phyloP scores from a whole-genome alignment of 2,329 filamentous ascomycete species.

The Tympanopsis confertula region DNA sequence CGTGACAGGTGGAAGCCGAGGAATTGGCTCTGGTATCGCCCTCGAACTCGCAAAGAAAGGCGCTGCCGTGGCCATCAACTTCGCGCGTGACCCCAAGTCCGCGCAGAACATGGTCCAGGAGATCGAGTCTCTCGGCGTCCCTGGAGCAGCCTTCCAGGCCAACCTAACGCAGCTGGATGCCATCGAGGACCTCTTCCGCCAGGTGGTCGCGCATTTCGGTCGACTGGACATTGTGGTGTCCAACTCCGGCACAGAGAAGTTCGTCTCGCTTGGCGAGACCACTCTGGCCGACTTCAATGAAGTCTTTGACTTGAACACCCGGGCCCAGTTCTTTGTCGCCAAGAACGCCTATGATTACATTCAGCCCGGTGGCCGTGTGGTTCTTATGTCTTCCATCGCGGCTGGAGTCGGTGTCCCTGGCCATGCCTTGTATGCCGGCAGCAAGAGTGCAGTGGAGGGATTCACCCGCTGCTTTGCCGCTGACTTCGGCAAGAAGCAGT shows the following conservation, averaged over 20 bases:
- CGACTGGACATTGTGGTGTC: slow-evolving; percentile 46
- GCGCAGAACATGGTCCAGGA: neutral
- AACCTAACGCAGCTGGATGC: neutral
- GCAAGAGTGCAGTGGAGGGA: neutral
- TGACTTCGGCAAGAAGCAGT: neutral
- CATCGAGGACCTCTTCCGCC: slow-evolving; percentile 38
- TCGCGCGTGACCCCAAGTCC: neutral
- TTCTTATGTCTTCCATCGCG: slow-evolving; percentile 47
- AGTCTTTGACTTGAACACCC: slow-evolving; percentile 41
- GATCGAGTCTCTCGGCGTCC: neutral
- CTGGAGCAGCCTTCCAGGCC: neutral
- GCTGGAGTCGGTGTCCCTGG: slow-evolving; percentile 8
- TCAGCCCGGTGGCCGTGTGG: slow-evolving; percentile 41
- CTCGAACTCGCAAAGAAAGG: neutral
- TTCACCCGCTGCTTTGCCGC: slow-evolving; percentile 1
- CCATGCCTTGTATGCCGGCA: neutral
- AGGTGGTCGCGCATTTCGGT: slow-evolving; percentile 42
- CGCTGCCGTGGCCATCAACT: neutral
- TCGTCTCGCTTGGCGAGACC: slow-evolving; percentile 42
- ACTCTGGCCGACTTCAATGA: slow-evolving; percentile 44
- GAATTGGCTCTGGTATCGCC: neutral
- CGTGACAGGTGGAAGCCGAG: neutral
- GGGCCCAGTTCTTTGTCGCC: slow-evolving; percentile 45
- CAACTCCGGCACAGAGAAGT: slow-evolving; percentile 42
- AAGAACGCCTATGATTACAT: slow-evolving; percentile 46